A percentile compares a stretch with the other conserved stretches of the same genome.
Conservation (phyloP, 768 basidiomycete genomes). For the Fibroporia radiculosa region DNA sequence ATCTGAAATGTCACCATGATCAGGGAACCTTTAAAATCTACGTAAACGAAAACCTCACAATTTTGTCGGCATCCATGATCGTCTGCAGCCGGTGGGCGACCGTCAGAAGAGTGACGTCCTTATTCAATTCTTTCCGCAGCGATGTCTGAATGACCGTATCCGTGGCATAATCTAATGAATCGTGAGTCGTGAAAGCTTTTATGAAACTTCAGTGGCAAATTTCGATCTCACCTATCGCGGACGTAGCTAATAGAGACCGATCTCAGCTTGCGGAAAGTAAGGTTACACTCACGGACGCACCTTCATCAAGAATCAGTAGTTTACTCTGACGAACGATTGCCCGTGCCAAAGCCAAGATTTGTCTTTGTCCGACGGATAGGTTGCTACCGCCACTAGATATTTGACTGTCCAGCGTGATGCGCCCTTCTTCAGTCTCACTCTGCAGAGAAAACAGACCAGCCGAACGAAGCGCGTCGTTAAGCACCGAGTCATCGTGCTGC, state of each 20-base stretch:
- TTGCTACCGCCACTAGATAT: constrained; percentile 39
- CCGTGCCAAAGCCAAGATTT: constrained; percentile 52
- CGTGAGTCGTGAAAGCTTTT: not conserved
- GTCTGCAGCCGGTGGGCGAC: constrained; percentile 50
- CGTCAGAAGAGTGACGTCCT: constrained; percentile 41
- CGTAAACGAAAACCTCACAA: constrained; percentile 23
- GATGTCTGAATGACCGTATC: constrained; percentile 48
- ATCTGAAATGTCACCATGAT: constrained; percentile 22
- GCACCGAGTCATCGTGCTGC: constrained; percentile 42
- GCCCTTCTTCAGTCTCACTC: constrained; percentile 25
- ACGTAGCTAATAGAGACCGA: constrained; percentile 1
- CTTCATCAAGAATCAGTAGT: constrained; percentile 52
- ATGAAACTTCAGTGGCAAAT: not conserved
- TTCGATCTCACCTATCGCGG: constrained; percentile 4
- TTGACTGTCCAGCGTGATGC: constrained; percentile 36
- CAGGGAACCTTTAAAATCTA: not conserved
- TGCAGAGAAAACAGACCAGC: constrained; percentile 39
- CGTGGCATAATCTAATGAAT: constrained; percentile 38
- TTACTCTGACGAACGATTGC: constrained; percentile 51
- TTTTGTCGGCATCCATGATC: constrained; percentile 52
- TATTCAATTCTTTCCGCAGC: constrained; percentile 35
- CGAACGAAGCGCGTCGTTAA: constrained; percentile 41
- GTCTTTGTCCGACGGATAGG: constrained; percentile 49
- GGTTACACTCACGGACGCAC: constrained; percentile 17
- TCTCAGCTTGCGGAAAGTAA: not conserved